A percentile compares a stretch with the other conserved stretches of the same genome.
Conservation (phyloP, 2,329 filamentous ascomycete species). For the Coniochaeta pulveracea region DNA sequence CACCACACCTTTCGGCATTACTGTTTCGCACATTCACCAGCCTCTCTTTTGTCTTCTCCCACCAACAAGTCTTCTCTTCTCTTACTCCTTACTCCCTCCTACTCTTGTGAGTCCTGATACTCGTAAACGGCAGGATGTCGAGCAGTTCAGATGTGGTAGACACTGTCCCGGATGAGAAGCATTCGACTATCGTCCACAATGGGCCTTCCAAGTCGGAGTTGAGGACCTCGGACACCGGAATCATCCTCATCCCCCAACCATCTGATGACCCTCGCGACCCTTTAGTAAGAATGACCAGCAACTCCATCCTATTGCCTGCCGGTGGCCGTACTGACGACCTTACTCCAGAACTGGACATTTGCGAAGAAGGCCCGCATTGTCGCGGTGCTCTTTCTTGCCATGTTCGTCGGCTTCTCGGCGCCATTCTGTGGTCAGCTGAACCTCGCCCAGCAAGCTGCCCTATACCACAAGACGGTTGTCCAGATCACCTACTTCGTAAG, state of each 20-base stretch:
- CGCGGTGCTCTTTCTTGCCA: conserved; percentile 20
- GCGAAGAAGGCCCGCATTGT: conserved; percentile 19
- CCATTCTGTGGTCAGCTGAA: conserved; percentile 23
- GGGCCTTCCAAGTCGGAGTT: conserved; percentile 2
- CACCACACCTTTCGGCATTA: conserved; percentile 1
- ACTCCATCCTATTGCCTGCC: too few species aligned
- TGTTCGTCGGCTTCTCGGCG: conserved; percentile 22
- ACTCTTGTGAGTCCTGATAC: background rate
- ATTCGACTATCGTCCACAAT: background rate
- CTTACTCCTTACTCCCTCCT: background rate
- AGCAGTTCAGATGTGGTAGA: background rate
- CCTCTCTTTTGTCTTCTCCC: background rate
- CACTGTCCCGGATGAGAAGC: background rate
- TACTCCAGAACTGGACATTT: conserved; percentile 19
- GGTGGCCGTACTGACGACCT: conserved; percentile 12
- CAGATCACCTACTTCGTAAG: conserved; percentile 17
- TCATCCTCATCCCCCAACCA: conserved; percentile 25
- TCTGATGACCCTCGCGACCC: conserved; percentile 20
- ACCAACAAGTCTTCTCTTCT: background rate
- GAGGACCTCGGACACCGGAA: conserved; percentile 13
- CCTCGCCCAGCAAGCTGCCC: conserved; percentile 19
- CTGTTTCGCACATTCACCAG: background rate
- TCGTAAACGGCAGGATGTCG: too few species aligned
- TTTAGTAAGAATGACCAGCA: conserved; percentile 6
- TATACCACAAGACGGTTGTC: conserved; percentile 20